phyloP scores from a whole-genome alignment of 441 rosid species.

The Hura crepitans region DNA sequence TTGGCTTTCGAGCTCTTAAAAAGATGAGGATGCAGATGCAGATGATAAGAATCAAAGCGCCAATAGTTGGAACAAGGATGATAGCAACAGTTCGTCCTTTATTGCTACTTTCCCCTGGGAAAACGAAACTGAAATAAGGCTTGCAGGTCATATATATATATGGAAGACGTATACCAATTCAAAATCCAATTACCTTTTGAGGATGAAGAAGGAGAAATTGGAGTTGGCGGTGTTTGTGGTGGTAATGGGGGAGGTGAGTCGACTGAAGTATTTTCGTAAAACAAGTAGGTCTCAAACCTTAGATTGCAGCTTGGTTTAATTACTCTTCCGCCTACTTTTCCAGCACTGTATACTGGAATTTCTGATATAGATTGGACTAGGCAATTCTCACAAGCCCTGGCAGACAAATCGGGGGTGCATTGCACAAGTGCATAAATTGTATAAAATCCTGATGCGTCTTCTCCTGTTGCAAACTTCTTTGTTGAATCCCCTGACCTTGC shows the following conservation, averaged over 20 bases:
- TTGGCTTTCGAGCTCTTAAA: slow-evolving; percentile 26
- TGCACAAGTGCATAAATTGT: slow-evolving; percentile 45
- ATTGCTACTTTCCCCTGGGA: slow-evolving; percentile 32
- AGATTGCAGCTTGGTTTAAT: slow-evolving; percentile 35
- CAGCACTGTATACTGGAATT: slow-evolving; percentile 32
- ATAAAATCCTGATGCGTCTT: slow-evolving; percentile 23
- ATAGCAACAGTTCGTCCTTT: slow-evolving; percentile 22
- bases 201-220: slow-evolving; percentile 2
- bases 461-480: slow-evolving; percentile 40
- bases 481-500: slow-evolving; percentile 36
- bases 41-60: slow-evolving; percentile 22
- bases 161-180: background rate
- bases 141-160: background rate
- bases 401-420: slow-evolving; percentile 51
- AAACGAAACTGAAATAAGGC: background rate
- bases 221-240: background rate
- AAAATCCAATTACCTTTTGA: background rate
- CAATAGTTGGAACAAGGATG: slow-evolving; percentile 27
- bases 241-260: background rate
- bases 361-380: slow-evolving; percentile 16
- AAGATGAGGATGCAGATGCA: slow-evolving; percentile 26
- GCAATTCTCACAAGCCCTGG: slow-evolving; percentile 41
- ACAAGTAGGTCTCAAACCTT: slow-evolving; percentile 31
- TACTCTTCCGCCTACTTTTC: slow-evolving; percentile 32
- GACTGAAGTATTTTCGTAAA: slow-evolving; percentile 2